Evolutionary conservation across 2,329 filamentous ascomycete species (phyloP), one percentile per base, ranked within the genome.

Genomic region (Fusarium nodosum): DNA sequence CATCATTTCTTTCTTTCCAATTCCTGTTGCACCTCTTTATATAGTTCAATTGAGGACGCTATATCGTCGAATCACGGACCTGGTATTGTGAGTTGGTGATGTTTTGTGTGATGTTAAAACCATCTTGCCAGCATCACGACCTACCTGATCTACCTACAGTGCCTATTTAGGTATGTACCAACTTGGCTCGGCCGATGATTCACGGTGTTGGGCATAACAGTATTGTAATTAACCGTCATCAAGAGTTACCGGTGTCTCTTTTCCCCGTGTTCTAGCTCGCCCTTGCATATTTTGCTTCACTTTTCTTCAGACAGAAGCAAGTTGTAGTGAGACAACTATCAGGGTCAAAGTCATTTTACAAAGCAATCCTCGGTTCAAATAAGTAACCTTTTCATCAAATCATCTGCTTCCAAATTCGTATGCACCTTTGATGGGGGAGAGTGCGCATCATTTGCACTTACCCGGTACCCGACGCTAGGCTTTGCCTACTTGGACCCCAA

Each of bases 81-180:
- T 7, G 28, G 11, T n/a, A 3, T 13, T 9, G 44, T 34, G 7
- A 26, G 62, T 48, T 65, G 31, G 62, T 60, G 54, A 65, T 60
- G n/a, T 18, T 60, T n/a, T 65, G 54, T 18, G 26, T 54, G 41
- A 31, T 65, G 47, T 65, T 60, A 41, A 24, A 15, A 13, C 10
- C 10, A 18, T 22, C 13, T 48, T 11, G 15, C 22, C 18, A 10
- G 48, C 24, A 24, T 45, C 44, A 65, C 46, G 20, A n/a, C 8
- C 22, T 46, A 48, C 30, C 45, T 20, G n/a, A n/a, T n/a, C n/a
- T n/a, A n/a, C n/a, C n/a, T n/a, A n/a, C n/a, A n/a, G n/a, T n/a
- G n/a, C n/a, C n/a, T n/a, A n/a, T n/a, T n/a, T n/a, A n/a, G n/a
- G n/a, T n/a, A n/a, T 38, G 33, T 6, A 7, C 33, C n/a, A 47